A percentile compares a stretch with the other conserved stretches of the same genome.
Conservation (phyloP, 441 rosid species). For the Euphorbia corollata region DNA sequence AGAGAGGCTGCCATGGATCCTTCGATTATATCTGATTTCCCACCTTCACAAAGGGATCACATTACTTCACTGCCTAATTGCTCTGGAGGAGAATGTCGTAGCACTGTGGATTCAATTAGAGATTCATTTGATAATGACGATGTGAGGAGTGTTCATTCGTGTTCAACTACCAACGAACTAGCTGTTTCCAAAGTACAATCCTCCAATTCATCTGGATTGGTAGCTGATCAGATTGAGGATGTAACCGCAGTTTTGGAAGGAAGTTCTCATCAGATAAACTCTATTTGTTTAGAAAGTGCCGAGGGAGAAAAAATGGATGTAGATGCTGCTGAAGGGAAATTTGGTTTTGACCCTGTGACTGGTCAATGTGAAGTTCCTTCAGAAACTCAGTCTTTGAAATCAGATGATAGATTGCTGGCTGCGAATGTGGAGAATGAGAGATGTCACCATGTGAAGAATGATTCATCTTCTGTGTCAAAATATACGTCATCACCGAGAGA, state of each 20-base stretch:
- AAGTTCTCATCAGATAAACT: slow-evolving; percentile 24
- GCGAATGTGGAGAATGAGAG: slow-evolving; percentile 22
- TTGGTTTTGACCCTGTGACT: slow-evolving; percentile 22
- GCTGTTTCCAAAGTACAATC: slow-evolving; percentile 24
- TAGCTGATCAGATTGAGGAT: slow-evolving; percentile 32
- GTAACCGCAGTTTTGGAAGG: slow-evolving; percentile 23
- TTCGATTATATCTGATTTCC: slow-evolving; percentile 22
- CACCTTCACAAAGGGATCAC: slow-evolving; percentile 16
- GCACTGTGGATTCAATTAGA: slow-evolving; percentile 26
- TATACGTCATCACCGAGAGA: slow-evolving; percentile 26
- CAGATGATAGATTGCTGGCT: slow-evolving; percentile 23
- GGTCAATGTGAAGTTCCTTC: slow-evolving; percentile 24
- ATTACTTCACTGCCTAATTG: slow-evolving; percentile 17
- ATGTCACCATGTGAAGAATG: slow-evolving; percentile 22
- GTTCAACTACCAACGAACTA: slow-evolving; percentile 27
- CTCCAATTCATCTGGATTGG: slow-evolving; percentile 22
- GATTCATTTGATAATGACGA: slow-evolving; percentile 29
- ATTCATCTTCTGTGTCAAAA: slow-evolving; percentile 28
- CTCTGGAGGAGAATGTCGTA: slow-evolving; percentile 28
- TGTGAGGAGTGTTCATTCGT: slow-evolving; percentile 25
- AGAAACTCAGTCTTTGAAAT: slow-evolving; percentile 22
- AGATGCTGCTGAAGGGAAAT: slow-evolving; percentile 32
- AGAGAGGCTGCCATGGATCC: slow-evolving; percentile 27
- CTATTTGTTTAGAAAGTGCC: slow-evolving; percentile 28
- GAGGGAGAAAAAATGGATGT: slow-evolving; percentile 25